These are phyloP conservation scores for Cladophialophora immunda DNA, from an alignment of 2,329 filamentous ascomycete species.

Conservation along the genomic window DNA sequence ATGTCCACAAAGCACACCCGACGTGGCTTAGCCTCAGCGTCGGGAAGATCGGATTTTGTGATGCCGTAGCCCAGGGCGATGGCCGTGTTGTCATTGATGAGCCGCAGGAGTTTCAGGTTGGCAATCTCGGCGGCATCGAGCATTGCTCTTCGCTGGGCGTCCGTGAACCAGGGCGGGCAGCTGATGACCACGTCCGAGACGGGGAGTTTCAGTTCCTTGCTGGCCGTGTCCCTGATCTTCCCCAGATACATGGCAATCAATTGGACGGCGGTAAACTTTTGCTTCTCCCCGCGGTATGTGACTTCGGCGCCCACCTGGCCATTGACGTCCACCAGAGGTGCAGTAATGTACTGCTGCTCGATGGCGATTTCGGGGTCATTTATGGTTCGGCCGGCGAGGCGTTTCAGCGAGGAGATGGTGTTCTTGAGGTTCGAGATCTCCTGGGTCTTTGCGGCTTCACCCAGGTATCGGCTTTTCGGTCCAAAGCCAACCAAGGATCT, in stretches of 20 bases:
- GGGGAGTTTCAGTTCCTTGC: constrained; percentile 85
- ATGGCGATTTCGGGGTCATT: constrained; percentile 91
- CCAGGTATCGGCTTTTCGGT: constrained; percentile 90
- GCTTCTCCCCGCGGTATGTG: constrained; percentile 90
- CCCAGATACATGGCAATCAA: constrained; percentile 93
- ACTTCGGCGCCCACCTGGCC: constrained; percentile 96
- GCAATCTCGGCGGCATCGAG: constrained; percentile 94
- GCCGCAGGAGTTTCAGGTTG: constrained; percentile 86
- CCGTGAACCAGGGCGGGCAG: constrained; percentile 96
- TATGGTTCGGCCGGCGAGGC: constrained; percentile 85
- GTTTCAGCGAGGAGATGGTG: constrained; percentile 91
- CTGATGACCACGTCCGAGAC: constrained; percentile 94
- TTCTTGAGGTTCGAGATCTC: constrained; percentile 99
- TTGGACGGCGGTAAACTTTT: constrained; percentile 93
- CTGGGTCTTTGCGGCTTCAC: constrained; percentile 96
- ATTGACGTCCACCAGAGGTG: constrained; percentile 85
- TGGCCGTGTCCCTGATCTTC: constrained; percentile 90
- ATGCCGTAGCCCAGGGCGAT: constrained; percentile 96
- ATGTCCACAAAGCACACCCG: constrained; percentile 93
- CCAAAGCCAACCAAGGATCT: constrained; percentile 96
- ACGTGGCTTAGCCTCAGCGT: constrained; percentile 87
- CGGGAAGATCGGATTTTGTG: constrained; percentile 93
- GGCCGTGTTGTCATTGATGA: constrained; percentile 98
- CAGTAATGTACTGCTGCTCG: constrained; percentile 90
- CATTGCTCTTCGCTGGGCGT: constrained; percentile 86